These are phyloP conservation scores for Puccinia hordei DNA, from an alignment of 1,284 basidiomycete species.

Conservation along the genomic window DNA sequence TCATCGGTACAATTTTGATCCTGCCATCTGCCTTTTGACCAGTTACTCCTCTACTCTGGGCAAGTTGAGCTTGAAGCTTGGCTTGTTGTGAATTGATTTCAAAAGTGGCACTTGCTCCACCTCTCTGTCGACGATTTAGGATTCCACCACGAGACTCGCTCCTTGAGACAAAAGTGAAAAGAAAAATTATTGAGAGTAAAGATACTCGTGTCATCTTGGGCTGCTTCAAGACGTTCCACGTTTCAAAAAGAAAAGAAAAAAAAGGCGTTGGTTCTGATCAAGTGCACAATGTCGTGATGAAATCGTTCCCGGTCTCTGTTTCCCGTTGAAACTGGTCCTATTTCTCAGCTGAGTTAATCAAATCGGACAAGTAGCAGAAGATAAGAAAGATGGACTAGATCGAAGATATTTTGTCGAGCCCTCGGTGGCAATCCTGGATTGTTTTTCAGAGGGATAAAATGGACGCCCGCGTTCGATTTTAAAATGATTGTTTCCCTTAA, in stretches of 20 bases:
- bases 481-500: no score
- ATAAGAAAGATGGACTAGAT: no score
- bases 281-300: background rate
- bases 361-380: no score
- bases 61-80: conserved; percentile 30
- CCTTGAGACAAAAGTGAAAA: background rate
- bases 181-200: background rate
- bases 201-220: conserved; percentile 2
- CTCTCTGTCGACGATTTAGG: conserved; percentile 34
- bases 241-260: background rate
- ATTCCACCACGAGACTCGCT: background rate
- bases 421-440: no score
- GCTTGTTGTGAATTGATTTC: conserved; percentile 7
- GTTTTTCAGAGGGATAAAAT: no score
- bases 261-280: background rate
- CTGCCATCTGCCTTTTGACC: conserved; percentile 2
- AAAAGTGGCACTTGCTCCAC: conserved; percentile 41
- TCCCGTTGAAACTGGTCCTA: background rate
- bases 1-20: conserved; percentile 37
- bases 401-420: no score
- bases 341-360: background rate
- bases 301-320: background rate
- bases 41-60: conserved; percentile 18
- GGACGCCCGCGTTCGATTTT: no score
- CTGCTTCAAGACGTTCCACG: background rate